Conservation (phyloP, 805 yeast species). For the Cyberlindnera xishuangbannaensis region DNA sequence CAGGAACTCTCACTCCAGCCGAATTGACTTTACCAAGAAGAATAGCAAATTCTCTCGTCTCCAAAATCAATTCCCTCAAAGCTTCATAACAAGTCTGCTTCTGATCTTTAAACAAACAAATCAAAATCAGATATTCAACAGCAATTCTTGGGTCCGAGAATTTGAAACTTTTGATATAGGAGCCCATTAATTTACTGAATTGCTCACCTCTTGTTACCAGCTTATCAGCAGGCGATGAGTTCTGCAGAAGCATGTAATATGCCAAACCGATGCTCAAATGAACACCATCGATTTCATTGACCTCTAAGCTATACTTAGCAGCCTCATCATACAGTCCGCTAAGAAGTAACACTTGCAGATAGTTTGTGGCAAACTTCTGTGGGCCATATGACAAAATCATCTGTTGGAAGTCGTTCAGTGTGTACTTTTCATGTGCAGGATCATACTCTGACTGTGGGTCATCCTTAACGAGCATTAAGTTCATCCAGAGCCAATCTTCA, state of each 20-base stretch:
- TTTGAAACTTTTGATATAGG: constrained; percentile 78
- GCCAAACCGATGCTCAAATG: constrained; percentile 82
- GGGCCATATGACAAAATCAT: constrained; percentile 68
- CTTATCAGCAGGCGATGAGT: constrained; percentile 29
- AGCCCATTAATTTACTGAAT: constrained; percentile 65
- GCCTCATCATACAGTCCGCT: constrained; percentile 82
- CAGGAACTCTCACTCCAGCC: constrained; percentile 75
- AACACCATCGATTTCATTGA: constrained; percentile 79
- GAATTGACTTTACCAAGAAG: constrained; percentile 79
- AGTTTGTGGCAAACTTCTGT: constrained; percentile 62
- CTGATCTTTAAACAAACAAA: constrained; percentile 51
- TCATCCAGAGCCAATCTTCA: constrained; percentile 98
- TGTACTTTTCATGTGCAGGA: constrained; percentile 64
- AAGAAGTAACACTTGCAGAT: constrained; percentile 65
- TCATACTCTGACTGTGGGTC: constrained; percentile 36
- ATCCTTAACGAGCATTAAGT: constrained; percentile 69
- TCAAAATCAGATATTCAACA: constrained; percentile 76
- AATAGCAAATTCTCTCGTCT: constrained; percentile 77
- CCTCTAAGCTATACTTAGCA: constrained; percentile 52
- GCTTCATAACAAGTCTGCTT: constrained; percentile 66
- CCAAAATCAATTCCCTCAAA: constrained; percentile 74
- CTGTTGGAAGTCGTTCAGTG: constrained; percentile 67
- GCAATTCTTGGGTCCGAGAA: constrained; percentile 86
- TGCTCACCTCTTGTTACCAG: constrained; percentile 34
- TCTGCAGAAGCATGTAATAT: constrained; percentile 63